These are phyloP conservation scores for Botryotinia narcissicola DNA, from an alignment of 2,329 filamentous ascomycete species.

Conservation along the genomic window DNA sequence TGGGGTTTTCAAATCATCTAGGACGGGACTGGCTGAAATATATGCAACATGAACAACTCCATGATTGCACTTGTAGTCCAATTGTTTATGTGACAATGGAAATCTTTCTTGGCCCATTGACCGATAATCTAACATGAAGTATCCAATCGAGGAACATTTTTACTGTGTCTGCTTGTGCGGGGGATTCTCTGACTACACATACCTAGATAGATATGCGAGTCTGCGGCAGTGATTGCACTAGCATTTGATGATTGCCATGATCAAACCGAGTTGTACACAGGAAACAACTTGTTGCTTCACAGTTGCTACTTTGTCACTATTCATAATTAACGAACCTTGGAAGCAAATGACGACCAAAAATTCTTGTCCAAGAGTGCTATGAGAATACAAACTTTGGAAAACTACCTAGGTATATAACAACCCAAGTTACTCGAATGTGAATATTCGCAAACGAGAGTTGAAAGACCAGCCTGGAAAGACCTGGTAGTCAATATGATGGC, in stretches of 20 bases:
- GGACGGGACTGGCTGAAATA: background rate
- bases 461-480: no score
- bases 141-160: background rate
- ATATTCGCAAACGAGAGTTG: no score
- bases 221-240: background rate
- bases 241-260: background rate
- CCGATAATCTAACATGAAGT: background rate
- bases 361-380: no score
- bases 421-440: background rate
- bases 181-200: background rate
- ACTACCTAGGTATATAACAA: background rate
- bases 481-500: background rate
- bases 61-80: background rate
- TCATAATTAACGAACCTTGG: background rate
- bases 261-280: background rate
- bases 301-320: background rate
- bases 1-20: background rate
- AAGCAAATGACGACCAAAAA: no score
- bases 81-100: background rate
- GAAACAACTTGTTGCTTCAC: background rate
- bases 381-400: background rate
- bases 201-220: background rate
- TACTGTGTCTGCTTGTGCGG: background rate
- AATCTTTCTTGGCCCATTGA: background rate
- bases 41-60: background rate